Percentiles rank a stretch among this genome's conserved stretches.
Evolutionary conservation across 495 filamentous ascomycete species (phyloP).

Genomic region (Aspergillus sparsus): DNA sequence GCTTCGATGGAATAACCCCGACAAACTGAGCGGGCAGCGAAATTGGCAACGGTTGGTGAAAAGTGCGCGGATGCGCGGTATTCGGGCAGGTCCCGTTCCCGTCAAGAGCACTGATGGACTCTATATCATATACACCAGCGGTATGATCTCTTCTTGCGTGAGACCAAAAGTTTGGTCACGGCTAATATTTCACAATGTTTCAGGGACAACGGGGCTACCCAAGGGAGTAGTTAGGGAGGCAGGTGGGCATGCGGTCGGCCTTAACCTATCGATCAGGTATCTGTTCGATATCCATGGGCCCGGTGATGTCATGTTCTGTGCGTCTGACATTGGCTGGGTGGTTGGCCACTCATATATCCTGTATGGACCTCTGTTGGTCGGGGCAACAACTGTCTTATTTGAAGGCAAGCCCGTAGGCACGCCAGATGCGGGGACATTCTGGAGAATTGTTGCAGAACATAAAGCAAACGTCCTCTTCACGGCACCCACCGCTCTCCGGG

Average conservation of each 20-base stretch:
- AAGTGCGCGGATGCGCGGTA: constrained; percentile 61
- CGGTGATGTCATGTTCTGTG: constrained; percentile 81
- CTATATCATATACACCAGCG: constrained; percentile 89
- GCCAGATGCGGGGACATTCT: constrained; percentile 82
- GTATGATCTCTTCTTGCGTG: constrained; percentile 30
- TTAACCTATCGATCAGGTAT: constrained; percentile 75
- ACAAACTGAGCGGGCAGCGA: constrained; percentile 65
- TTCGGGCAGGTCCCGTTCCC: constrained; percentile 71
- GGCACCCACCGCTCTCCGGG: constrained; percentile 82
- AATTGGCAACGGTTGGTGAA: constrained; percentile 77
- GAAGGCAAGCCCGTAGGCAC: constrained; percentile 93
- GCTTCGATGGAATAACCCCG: constrained; percentile 67
- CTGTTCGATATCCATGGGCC: constrained; percentile 79
- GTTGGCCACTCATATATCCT: constrained; percentile 84
- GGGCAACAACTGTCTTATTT: constrained; percentile 84
- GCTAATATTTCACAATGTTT: constrained; percentile 6
- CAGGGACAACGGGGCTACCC: constrained; percentile 80
- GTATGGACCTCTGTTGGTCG: constrained; percentile 79
- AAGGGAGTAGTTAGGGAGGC: constrained; percentile 87
- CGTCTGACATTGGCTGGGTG: constrained; percentile 84
- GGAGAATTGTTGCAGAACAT: constrained; percentile 82
- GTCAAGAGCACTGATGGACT: constrained; percentile 74
- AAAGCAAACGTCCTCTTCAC: constrained; percentile 82
- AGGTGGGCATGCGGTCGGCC: constrained; percentile 84
- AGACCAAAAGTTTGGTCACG: neutral